Base-by-base conservation (phyloP, 805 yeast genomes). In the Pichia eremophila region DNA sequence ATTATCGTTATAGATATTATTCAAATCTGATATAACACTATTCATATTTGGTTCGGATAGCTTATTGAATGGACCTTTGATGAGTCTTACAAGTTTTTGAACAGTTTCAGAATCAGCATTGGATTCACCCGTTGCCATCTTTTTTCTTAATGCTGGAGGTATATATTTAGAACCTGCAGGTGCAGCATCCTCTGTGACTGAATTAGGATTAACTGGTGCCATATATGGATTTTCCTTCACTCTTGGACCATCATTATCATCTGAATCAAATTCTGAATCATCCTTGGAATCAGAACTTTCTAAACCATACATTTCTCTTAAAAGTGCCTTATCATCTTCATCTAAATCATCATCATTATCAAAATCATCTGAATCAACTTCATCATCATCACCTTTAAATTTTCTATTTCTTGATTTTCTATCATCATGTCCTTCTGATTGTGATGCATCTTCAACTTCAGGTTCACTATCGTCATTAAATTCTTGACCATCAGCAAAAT, bases 21-120 rank as follows among this genome's bases (percentile, higher is more conserved):
- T 81, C 45, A 93, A 67, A 27, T 86, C 87, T 49, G 76, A 74
- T 19, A 85, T 79, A 45, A 90, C 86, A 2, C 81, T 69, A 12
- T 77, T 69, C 29, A 90, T 70, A 52, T 90, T 93, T 1, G 95
- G 80, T 56, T 91, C 98, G 1, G 96, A 85, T n/a, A 93, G 72
- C 63, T 81, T 83, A 63, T 93, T 93, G 57, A 93, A 69, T 1
- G 88, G 79, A 49, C 97, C 90, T 57, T 89, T 93, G 43, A 90
- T 74, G 6, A 78, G 67, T 55, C 80, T 78, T 46, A 75, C 74
- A 36, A 90, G 66, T 36, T 71, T 75, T 3, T 68, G 44, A 8
- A 70, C 60, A 46, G 74, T 79, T 49, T 74, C 78, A 19, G 75
- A 67, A 3, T 67, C 70, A 4, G 58, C 64, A 0, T 55, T 57